Percentiles rank a stretch among this genome's conserved stretches.
These are phyloP conservation scores for Seiridium unicorne DNA, from an alignment of 2,329 filamentous ascomycete genomes.

Conservation along the genomic window DNA sequence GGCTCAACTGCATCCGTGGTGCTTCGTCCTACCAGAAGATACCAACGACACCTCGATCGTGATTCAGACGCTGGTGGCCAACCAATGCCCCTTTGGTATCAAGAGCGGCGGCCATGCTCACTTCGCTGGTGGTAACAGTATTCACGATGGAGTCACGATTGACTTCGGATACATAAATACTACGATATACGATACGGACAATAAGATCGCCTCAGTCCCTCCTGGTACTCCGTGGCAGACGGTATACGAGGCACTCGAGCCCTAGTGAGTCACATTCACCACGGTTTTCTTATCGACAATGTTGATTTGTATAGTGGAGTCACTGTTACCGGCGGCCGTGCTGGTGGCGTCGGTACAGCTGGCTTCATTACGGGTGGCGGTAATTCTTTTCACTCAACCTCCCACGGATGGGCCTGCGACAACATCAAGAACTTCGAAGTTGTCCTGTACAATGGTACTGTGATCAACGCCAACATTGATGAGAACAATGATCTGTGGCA, in stretches of 20 bases:
- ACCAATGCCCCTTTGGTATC: conserved; percentile 12
- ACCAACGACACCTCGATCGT: conserved; percentile 6
- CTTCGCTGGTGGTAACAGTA: conserved; percentile 1
- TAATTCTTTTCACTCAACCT: conserved; percentile 17
- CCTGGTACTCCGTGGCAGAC: conserved; percentile 20
- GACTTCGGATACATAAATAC: conserved; percentile 16
- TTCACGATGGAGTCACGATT: conserved; percentile 12
- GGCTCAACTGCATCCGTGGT: conserved; percentile 2
- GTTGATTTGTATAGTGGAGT: conserved; percentile 3
- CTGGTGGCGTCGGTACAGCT: conserved; percentile 19
- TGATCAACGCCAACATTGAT: conserved; percentile 35
- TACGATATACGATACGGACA: conserved; percentile 23
- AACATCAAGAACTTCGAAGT: conserved; percentile 40
- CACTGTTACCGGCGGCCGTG: conserved; percentile 21
- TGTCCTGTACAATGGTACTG: conserved; percentile 35
- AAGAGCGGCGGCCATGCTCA: conserved; percentile 10
- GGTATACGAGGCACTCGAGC: conserved; percentile 18
- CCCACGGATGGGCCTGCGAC: conserved; percentile 42
- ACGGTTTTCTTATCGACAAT: too few relatives aligned
- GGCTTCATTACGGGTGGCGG: conserved; percentile 25
- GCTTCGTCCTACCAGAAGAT: conserved; percentile 3
- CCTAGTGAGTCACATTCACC: background rate
- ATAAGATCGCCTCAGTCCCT: conserved; percentile 27
- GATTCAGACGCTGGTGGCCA: conserved; percentile 11
- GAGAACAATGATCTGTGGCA: conserved; percentile 38